Conservation (phyloP, 2,329 filamentous ascomycete species). For the Dryadomyces quercus-mongolicae region DNA sequence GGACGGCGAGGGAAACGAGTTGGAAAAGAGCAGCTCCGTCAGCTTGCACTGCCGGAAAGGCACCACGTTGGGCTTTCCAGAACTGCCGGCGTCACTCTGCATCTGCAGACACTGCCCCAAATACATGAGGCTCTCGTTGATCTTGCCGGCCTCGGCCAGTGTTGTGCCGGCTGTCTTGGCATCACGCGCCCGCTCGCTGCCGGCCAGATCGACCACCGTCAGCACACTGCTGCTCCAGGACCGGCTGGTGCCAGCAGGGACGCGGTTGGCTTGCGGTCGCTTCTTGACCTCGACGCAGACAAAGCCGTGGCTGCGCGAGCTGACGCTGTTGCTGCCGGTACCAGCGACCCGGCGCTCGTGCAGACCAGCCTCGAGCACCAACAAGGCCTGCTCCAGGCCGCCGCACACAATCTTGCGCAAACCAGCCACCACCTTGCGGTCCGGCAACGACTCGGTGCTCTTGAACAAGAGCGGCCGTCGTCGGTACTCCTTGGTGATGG, state of each 20-base stretch:
- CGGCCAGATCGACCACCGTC: conserved; percentile 84
- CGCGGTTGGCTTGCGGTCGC: conserved; percentile 24
- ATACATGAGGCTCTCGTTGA: conserved; percentile 98
- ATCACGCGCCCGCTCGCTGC: conserved; percentile 83
- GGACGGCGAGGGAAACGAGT: conserved; percentile 60
- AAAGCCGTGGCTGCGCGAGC: conserved; percentile 88
- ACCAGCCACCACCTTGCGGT: conserved; percentile 90
- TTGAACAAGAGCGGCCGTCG: conserved; percentile 87
- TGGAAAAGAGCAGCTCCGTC: conserved; percentile 77
- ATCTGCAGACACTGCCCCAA: conserved; percentile 93
- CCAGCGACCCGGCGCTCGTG: conserved; percentile 79
- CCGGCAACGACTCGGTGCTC: conserved; percentile 72
- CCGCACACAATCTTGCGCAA: conserved; percentile 82
- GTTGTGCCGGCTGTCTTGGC: conserved; percentile 91
- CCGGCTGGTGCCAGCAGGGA: conserved; percentile 29
- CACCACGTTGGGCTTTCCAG: conserved; percentile 63
- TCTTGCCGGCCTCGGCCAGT: conserved; percentile 90
- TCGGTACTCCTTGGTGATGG: conserved; percentile 54
- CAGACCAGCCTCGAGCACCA: conserved; percentile 81
- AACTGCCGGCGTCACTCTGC: conserved; percentile 68
- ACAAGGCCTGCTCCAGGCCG: conserved; percentile 69
- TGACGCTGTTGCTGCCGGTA: conserved; percentile 86
- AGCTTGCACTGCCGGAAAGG: conserved; percentile 77
- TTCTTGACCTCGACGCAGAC: conserved; percentile 95
- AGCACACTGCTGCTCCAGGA: conserved; percentile 65